Percentiles rank a stretch among this genome's conserved stretches.
Conservation (phyloP, 805 yeast genomes). For the Citeromyces nyonsensis region DNA sequence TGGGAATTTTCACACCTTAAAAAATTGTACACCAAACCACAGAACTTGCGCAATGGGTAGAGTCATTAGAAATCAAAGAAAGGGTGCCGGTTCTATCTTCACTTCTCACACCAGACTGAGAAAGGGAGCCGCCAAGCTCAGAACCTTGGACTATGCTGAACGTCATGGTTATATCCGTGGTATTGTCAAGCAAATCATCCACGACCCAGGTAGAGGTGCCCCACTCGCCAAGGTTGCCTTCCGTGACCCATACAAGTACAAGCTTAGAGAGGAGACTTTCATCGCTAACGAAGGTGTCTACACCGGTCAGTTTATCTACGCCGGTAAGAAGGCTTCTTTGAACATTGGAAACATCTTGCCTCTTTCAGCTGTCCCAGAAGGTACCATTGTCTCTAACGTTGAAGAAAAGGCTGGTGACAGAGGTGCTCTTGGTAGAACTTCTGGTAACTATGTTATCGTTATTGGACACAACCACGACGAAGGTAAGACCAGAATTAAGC, state of each 20-base stretch:
- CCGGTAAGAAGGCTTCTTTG: constrained; percentile 96
- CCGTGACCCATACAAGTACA: constrained; percentile 99
- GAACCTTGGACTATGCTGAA: constrained; percentile 98
- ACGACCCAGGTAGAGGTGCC: constrained; percentile 99
- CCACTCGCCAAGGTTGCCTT: constrained; percentile 97
- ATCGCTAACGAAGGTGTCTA: constrained; percentile 99
- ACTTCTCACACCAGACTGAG: constrained; percentile 99
- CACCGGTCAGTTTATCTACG: constrained; percentile 98
- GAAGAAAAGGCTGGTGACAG: constrained; percentile 39
- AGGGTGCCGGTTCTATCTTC: constrained; percentile 99
- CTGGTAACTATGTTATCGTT: constrained; percentile 98
- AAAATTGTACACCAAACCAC: constrained; percentile 1
- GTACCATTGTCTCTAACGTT: constrained; percentile 35
- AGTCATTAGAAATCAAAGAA: constrained; percentile 99
- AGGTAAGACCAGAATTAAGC: constrained; percentile 97
- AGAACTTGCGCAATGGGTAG: constrained; percentile 44
- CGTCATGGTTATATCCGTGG: constrained; percentile 99
- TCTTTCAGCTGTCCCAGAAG: constrained; percentile 69
- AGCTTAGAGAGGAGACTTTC: constrained; percentile 95
- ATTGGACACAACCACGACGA: constrained; percentile 99
- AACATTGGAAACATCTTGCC: constrained; percentile 96
- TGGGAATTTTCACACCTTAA: neutral
- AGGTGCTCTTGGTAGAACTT: constrained; percentile 98
- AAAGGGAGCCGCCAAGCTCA: constrained; percentile 99
- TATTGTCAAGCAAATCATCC: constrained; percentile 95